Conservation (phyloP, 305 asterid species). For the Ilex paraguariensis region DNA sequence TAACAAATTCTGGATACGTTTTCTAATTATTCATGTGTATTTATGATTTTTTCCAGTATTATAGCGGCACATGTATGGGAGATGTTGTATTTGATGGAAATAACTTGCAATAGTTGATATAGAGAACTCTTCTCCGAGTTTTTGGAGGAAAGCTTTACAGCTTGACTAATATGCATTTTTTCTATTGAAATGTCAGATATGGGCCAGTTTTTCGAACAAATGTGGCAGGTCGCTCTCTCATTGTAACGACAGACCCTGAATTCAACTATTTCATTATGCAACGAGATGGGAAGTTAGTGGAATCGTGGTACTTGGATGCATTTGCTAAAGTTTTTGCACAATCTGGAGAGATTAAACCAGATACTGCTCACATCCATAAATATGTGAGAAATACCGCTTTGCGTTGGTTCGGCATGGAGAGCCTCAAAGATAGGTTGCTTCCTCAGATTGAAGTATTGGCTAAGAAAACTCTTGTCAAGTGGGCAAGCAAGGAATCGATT, state of each 20-base stretch:
- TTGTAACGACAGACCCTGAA: slow-evolving; percentile 19
- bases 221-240: slow-evolving; percentile 6
- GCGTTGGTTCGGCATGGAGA: slow-evolving; percentile 1
- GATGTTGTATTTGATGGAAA: too few species aligned
- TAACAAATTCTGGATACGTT: too few species aligned
- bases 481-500: background rate
- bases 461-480: background rate
- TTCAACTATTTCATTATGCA: slow-evolving; percentile 16
- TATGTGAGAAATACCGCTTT: background rate
- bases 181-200: slow-evolving; percentile 11
- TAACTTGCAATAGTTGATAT: too few species aligned
- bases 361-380: background rate
- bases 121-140: too few species aligned
- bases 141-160: too few species aligned
- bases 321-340: slow-evolving; percentile 6
- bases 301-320: slow-evolving; percentile 2
- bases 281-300: slow-evolving; percentile 20
- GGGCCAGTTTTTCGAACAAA: slow-evolving; percentile 19
- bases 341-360: background rate
- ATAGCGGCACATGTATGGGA: too few species aligned
- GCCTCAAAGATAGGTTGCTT: background rate
- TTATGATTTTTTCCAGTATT: too few species aligned
- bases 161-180: too few species aligned
- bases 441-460: slow-evolving; percentile 1
- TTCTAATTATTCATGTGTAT: too few species aligned